Conservation (phyloP, 2,329 filamentous ascomycete genomes). For the Diplocarpon mali region DNA sequence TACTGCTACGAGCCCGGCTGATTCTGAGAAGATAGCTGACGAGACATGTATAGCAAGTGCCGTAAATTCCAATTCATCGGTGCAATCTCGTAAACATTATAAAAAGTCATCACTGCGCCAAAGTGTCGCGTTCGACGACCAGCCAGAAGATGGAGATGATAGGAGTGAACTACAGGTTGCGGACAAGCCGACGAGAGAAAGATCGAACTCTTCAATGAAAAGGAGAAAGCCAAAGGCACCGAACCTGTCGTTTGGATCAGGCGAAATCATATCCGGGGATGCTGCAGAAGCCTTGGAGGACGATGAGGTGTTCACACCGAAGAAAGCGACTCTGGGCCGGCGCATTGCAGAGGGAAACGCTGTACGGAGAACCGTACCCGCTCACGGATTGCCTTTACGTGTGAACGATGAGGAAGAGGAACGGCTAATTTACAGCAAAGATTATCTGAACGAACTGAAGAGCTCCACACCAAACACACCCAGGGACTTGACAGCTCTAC, state of each 20-base stretch:
- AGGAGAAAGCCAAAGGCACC: slow-evolving; percentile 51
- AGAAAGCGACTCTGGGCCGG: slow-evolving; percentile 50
- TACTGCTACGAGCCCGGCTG: slow-evolving; percentile 20
- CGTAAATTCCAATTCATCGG: slow-evolving; percentile 20
- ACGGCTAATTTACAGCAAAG: slow-evolving; percentile 72
- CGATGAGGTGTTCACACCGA: slow-evolving; percentile 47
- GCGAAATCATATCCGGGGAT: slow-evolving; percentile 41
- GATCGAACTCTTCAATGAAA: slow-evolving; percentile 46
- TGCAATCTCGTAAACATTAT: slow-evolving; percentile 39
- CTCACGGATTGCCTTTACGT: slow-evolving; percentile 18
- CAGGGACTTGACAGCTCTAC: slow-evolving; percentile 42
- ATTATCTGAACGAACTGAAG: slow-evolving; percentile 76
- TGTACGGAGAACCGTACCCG: slow-evolving; percentile 39
- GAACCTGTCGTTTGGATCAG: slow-evolving; percentile 65
- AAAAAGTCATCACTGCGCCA: slow-evolving; percentile 49
- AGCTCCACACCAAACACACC: slow-evolving; percentile 78
- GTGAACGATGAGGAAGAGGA: slow-evolving; percentile 49
- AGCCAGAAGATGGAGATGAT: slow-evolving; percentile 22
- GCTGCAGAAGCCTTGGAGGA: slow-evolving; percentile 41
- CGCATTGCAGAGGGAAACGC: slow-evolving; percentile 58
- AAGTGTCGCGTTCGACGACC: slow-evolving; percentile 36
- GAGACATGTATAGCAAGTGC: slow-evolving; percentile 10
- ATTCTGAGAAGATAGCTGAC: slow-evolving; percentile 23
- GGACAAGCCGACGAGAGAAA: slow-evolving; percentile 34
- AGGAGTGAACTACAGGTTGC: slow-evolving; percentile 7